Base-by-base conservation (phyloP, 1,139 yeast species). In the Saccharomyces uvarum region DNA sequence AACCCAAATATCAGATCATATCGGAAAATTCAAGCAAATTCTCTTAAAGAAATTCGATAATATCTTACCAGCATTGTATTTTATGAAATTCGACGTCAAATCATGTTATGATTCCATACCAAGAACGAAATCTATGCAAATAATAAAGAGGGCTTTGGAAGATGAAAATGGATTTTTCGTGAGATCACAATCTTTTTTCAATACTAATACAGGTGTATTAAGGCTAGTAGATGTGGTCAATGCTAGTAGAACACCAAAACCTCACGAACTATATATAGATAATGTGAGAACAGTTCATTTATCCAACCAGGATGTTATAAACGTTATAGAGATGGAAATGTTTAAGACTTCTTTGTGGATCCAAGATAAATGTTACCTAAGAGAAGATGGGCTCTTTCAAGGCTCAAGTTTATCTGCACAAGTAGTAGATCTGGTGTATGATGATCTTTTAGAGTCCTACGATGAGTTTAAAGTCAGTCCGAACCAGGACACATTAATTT, bases 21-120 rank as follows among this genome's bases (percentile, higher is more conserved):
- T 81, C 1, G 57, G 65, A 3, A 44, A 57, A 0, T 80, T 70
- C 54, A 73, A 69, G 59, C 50, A 56, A 2, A 41, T 44, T 0
- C 54, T 76, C 1, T 11, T 65, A 1, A 14, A 53, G 2, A 57
- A 61, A 6, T 57, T 62, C 44, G 44, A 50, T 16, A 51, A 26
- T 28, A 31, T 8, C 3, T 27, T 77, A 0, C 82, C 82, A 0
- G 55, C 62, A 9, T 63, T 85, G 0, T 79, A 74, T 63, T 78
- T 80, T 47, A 74, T 86, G 38, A 88, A 88, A 62, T 86, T 89
- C 65, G 99, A 93, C 66, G 82, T 88, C 64, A 77, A 78, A 55
- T 78, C 84, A 14, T 90, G 97, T 56, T 93, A 84, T 66, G 98
- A 93, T 63, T 80, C 84, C 3, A 74, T 91, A 19, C 84, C 89